Evolutionary conservation across 2,329 filamentous ascomycete species (phyloP), one percentile per base, ranked within the genome.

Genomic region (Trichoderma simmonsii): DNA sequence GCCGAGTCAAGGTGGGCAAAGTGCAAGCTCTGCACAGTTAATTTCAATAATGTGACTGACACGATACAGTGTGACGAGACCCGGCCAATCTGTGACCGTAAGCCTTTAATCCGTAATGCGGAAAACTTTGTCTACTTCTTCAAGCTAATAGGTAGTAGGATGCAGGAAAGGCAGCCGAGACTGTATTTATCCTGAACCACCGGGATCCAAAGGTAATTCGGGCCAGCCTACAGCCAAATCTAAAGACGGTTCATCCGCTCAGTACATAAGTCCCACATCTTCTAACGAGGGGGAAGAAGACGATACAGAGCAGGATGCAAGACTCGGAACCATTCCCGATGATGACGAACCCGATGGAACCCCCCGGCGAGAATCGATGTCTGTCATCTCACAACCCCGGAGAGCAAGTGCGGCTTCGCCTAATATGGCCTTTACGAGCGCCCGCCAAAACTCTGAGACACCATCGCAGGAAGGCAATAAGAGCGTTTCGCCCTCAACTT

Each of bases 101-200:
- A 82, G 86, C 70, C 57, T 28, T 51, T 11, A 48, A 18, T 21
- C 59, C 60, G 36, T 32, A 57, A 56, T 73, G 75, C 63, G 21
- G 39, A 59, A 30, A n/a, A 39, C 14, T n/a, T 30, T 21, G 34
- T 59, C 34, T 39, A 14, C 14, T 36, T 24, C 4, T 11, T 28
- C 36, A 15, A 57, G 57, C 75, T 77, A 71, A 76, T 63, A 18
- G 39, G 32, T n/a, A 26, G 56, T 73, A 92, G 94, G 95, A 78
- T 99, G 96, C 81, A 92, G 90, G 76, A 99, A 98, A 82, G 96
- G 95, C 64, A 93, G 91, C 76, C 89, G 96, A 82, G 93, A 97
- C 75, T 99, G 96, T 80, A 86, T 92, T 72, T 99, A 98, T 80
- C 95, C 96, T 3, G 93, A 95, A 62, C 85, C 90, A 34, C 83